Base-by-base conservation (phyloP, 2,329 filamentous ascomycete genomes). In the Epichloe sp. region DNA sequence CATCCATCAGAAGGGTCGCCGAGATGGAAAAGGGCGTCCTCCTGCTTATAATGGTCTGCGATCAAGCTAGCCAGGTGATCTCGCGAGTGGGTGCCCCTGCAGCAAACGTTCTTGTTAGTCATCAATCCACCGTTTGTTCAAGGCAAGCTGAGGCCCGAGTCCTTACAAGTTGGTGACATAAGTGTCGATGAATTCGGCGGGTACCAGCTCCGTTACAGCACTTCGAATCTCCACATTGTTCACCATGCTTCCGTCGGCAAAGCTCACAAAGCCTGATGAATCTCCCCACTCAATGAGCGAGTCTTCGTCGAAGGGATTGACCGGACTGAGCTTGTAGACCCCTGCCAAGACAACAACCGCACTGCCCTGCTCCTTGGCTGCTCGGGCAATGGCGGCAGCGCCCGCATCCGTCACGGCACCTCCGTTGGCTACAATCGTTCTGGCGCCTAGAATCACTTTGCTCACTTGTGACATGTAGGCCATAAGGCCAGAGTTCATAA, bases 381-480 rank as follows among this genome's bases (percentile, higher is more conserved):
- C 89, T 55, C 85, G 83, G 4, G 90, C 88, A 57, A 97, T 86
- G 41, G 86, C 81, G 19, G 81, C 82, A 10, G 87, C 86, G n/a
- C 93, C 93, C 5, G 86, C 82, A 41, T 89, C 85, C 17, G 88
- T 86, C 31, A 97, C 77, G 26, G 95, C 79, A 6, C 86, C 86
- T 48, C 93, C 93, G 60, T 95, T 93, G 47, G 88, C 87, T 44
- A 94, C 81, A 31, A 98, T 87, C 3, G 86, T 85, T 62, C 90
- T 85, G 5, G 91, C 91, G 12, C 86, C 85, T 6, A 98, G 75
- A 47, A 98, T 86, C 54, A 98, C 91, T 71, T 96, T 96, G 74
- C 91, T 94, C 59, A 96, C 88, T 54, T 86, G 82, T 8, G 90
- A 86, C 87, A 98, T 97, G 61, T 97, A 86, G 1, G 90, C 89